Conservation (phyloP, 495 filamentous ascomycete genomes). For the Neurospora sp. region DNA sequence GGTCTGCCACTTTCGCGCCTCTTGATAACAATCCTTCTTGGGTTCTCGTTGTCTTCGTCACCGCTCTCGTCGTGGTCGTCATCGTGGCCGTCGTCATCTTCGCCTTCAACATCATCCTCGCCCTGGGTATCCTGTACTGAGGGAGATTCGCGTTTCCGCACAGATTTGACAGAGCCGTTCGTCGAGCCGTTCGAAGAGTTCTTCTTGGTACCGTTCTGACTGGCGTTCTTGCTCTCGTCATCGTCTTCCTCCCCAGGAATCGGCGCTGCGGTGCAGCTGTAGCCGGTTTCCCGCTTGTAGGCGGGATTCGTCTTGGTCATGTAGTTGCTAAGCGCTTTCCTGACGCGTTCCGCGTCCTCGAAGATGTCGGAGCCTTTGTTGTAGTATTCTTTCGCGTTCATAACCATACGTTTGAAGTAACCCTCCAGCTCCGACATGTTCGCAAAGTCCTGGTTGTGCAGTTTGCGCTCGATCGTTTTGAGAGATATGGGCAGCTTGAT, state of each 20-base stretch:
- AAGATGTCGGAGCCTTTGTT: slow-evolving; percentile 52
- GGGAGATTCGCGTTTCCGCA: slow-evolving; percentile 9
- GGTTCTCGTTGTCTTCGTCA: slow-evolving; percentile 22
- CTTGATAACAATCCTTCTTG: slow-evolving; percentile 22
- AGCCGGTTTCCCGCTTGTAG: slow-evolving; percentile 46
- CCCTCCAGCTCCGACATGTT: slow-evolving; percentile 55
- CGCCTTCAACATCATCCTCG: slow-evolving; percentile 19
- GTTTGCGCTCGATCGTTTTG: slow-evolving; percentile 61
- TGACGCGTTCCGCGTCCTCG: slow-evolving; percentile 64
- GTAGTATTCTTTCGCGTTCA: slow-evolving; percentile 66
- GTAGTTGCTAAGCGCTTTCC: slow-evolving; percentile 63
- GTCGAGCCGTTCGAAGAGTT: background rate
- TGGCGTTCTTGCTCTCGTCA: slow-evolving; percentile 10
- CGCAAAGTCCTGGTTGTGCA: slow-evolving; percentile 51
- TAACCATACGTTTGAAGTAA: slow-evolving; percentile 67
- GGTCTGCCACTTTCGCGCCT: slow-evolving; percentile 21
- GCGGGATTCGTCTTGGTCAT: slow-evolving; percentile 70
- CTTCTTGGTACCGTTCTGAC: background rate
- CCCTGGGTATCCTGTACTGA: slow-evolving; percentile 12
- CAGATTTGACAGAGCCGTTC: background rate
- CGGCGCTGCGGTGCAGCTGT: slow-evolving; percentile 54
- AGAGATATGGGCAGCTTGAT: slow-evolving; percentile 68
- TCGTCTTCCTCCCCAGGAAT: slow-evolving; percentile 29
- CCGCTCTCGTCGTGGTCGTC: slow-evolving; percentile 26
- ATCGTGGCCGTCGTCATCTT: slow-evolving; percentile 16